phyloP scores from a whole-genome alignment of 2,329 filamentous ascomycete species.

The Ceratocystis cubensis region DNA sequence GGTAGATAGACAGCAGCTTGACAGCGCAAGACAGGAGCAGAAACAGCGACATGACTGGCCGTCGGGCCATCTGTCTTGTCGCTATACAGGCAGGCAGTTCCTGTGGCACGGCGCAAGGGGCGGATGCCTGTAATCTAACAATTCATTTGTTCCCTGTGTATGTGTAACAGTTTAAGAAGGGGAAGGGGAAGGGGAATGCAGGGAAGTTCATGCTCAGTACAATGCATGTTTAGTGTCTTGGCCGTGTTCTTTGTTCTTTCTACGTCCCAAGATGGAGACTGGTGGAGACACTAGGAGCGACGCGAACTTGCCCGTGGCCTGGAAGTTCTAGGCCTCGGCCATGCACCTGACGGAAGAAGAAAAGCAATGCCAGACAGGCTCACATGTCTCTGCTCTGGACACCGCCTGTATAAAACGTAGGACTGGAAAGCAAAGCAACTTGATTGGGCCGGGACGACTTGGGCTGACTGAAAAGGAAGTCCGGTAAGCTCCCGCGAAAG shows the following conservation, averaged over 20 bases:
- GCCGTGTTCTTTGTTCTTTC: not conserved
- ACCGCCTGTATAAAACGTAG: not conserved
- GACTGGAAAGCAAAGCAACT: not conserved
- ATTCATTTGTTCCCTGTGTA: not conserved
- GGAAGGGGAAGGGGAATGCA: not conserved
- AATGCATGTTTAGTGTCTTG: not conserved
- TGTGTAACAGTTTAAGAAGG: not conserved
- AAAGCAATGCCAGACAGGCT: not conserved
- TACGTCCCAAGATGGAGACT: not conserved
- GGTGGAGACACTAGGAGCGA: not conserved
- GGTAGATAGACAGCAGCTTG: too few species aligned
- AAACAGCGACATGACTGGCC: too few species aligned
- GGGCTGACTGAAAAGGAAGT: not conserved
- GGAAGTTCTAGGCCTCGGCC: too few species aligned
- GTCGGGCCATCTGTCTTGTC: not conserved
- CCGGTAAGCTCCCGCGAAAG: not conserved
- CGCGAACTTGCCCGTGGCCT: not conserved
- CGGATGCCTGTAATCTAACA: not conserved
- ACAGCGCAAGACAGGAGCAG: too few species aligned
- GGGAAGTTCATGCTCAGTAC: not conserved
- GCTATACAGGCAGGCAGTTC: not conserved
- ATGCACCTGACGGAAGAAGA: too few species aligned
- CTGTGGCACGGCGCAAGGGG: not conserved
- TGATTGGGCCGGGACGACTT: not conserved
- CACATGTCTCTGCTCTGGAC: not conserved